Percentiles rank a stretch among this genome's conserved stretches.
Conservation (phyloP, 192 early-diverging fungal species). For the Coemansia sp. region DNA sequence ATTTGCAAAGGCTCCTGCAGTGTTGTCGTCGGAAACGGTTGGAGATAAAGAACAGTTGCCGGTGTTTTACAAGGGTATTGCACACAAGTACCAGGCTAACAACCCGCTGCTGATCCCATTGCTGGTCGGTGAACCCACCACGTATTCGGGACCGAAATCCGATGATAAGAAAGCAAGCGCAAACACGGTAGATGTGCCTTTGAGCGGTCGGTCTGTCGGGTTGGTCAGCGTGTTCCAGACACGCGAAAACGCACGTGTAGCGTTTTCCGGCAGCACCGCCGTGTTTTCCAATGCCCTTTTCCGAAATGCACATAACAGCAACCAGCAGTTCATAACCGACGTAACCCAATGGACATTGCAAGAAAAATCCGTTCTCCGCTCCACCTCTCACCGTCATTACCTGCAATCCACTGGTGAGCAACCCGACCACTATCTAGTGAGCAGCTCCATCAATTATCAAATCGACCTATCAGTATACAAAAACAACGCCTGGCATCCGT, state of each 20-base stretch:
- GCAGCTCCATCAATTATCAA: conserved; percentile 87
- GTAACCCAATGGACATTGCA: conserved; percentile 88
- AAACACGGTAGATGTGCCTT: conserved; percentile 19
- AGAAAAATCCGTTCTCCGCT: conserved; percentile 80
- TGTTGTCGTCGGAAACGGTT: conserved; percentile 21
- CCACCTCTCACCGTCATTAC: conserved; percentile 57
- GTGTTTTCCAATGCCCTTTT: conserved; percentile 79
- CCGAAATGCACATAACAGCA: conserved; percentile 48
- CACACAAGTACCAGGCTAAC: conserved; percentile 64
- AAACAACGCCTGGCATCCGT: conserved; percentile 82
- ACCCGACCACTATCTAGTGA: conserved; percentile 84
- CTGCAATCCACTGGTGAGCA: conserved; percentile 64
- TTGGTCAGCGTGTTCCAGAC: conserved; percentile 88
- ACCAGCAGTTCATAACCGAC: conserved; percentile 71
- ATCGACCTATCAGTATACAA: conserved; percentile 79
- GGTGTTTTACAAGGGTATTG: conserved; percentile 75
- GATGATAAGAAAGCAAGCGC: conserved; percentile 40
- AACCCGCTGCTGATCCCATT: conserved; percentile 69
- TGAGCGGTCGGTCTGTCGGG: conserved; percentile 64
- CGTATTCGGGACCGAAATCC: conserved; percentile 66
- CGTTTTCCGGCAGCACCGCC: conserved; percentile 77
- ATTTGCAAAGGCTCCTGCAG: conserved; percentile 43
- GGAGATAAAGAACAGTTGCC: background rate
- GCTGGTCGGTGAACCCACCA: conserved; percentile 57
- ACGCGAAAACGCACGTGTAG: conserved; percentile 82